phyloP scores from a whole-genome alignment of 2,329 filamentous ascomycete species.

The Madurella fahalii region DNA sequence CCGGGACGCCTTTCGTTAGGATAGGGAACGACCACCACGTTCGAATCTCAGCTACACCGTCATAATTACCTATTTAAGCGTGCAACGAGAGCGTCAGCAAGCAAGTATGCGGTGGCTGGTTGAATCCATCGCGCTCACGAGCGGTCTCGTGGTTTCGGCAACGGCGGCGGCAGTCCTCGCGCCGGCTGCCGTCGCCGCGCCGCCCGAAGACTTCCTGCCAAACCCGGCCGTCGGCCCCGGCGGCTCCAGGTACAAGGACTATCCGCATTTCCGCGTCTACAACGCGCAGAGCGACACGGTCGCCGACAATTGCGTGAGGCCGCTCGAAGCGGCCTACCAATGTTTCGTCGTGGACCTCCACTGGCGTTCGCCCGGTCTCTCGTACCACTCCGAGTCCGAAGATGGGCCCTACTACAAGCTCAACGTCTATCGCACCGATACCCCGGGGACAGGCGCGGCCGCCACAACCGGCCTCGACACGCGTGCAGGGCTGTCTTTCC shows the following conservation, averaged over 20 bases:
- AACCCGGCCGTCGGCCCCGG: conserved; percentile 28
- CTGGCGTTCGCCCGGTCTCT: conserved; percentile 34
- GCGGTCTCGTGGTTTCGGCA: too few species aligned
- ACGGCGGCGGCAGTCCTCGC: too few species aligned
- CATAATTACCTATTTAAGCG: too few species aligned
- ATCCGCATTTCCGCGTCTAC: conserved; percentile 40
- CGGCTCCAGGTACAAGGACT: conserved; percentile 32
- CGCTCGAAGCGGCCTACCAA: conserved; percentile 43
- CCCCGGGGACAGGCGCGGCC: conserved; percentile 32
- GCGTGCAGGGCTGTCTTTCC: conserved; percentile 37
- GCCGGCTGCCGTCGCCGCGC: background rate
- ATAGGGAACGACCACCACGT: too few species aligned
- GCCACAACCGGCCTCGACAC: conserved; percentile 38
- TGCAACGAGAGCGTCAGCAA: too few species aligned
- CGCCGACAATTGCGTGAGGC: conserved; percentile 33
- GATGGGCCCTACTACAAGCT: conserved; percentile 43
- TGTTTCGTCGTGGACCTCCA: conserved; percentile 33
- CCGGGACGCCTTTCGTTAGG: too few species aligned
- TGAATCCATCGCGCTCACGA: too few species aligned
- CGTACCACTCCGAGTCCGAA: conserved; percentile 25
- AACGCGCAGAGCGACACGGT: conserved; percentile 28
- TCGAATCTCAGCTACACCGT: too few species aligned
- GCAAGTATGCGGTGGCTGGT: too few species aligned
- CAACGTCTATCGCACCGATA: conserved; percentile 42
- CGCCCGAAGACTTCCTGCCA: conserved; percentile 11